Evolutionary conservation across 108 stramenopile species (phyloP).

Genomic region (Skeletonema grethae): DNA sequence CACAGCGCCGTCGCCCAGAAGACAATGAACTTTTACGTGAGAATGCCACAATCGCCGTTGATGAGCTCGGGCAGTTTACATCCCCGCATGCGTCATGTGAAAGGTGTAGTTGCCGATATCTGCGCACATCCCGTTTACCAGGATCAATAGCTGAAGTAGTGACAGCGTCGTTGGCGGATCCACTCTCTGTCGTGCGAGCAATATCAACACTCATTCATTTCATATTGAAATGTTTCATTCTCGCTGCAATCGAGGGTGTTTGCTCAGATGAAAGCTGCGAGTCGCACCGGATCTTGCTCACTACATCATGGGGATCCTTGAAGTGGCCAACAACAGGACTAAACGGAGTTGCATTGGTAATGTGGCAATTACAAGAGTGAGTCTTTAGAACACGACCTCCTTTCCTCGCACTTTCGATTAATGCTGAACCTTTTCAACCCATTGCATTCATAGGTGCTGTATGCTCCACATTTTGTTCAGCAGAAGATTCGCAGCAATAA

Average conservation of each 20-base stretch:
- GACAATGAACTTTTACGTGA: not conserved
- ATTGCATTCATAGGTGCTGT: constrained; percentile 11
- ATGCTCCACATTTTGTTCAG: constrained; percentile 42
- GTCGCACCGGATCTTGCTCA: constrained; percentile 15
- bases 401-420: not conserved
- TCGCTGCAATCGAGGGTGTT: constrained; percentile 32
- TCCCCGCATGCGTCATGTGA: constrained; percentile 21
- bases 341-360: constrained; percentile 28
- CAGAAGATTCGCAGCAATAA: constrained; percentile 34
- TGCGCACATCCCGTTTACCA: constrained; percentile 26
- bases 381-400: not conserved
- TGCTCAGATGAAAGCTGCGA: constrained; percentile 20
- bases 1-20: constrained; percentile 5
- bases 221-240: constrained; percentile 15
- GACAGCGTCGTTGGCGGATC: constrained; percentile 24
- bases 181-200: constrained; percentile 26
- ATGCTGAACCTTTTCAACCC: not conserved
- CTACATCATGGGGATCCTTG: constrained; percentile 10
- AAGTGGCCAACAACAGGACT: constrained; percentile 36
- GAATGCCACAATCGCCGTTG: constrained; percentile 10
- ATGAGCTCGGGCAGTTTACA: constrained; percentile 13
- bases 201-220: constrained; percentile 30
- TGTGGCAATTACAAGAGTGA: constrained; percentile 37
- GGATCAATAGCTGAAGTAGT: constrained; percentile 26
- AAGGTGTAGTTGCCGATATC: constrained; percentile 16